Evolutionary conservation across 2,329 filamentous ascomycete species (phyloP).

Genomic region (Aureobasidium musti): DNA sequence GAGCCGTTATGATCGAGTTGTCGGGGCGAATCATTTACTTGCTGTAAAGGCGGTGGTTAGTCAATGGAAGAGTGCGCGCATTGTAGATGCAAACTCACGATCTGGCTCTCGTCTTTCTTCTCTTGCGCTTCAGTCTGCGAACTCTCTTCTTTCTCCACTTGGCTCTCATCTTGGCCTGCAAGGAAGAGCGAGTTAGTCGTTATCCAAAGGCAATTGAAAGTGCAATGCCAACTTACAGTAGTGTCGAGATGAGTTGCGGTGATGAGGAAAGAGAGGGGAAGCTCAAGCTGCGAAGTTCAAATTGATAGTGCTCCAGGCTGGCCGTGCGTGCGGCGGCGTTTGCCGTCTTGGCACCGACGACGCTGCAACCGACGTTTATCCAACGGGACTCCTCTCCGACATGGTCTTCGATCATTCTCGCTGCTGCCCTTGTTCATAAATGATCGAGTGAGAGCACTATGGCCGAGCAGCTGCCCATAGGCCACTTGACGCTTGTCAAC

Average conservation of each 20-base stretch:
- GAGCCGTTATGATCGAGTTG: constrained; percentile 35
- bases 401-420: background rate
- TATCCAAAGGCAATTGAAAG: constrained; percentile 32
- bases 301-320: background rate
- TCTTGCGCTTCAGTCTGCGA: constrained; percentile 98
- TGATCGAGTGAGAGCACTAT: background rate
- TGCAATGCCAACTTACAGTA: constrained; percentile 42
- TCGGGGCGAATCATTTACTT: constrained; percentile 52
- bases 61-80: background rate
- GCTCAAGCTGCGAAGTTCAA: constrained; percentile 30
- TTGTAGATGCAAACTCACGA: constrained; percentile 65
- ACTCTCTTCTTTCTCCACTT: constrained; percentile 99
- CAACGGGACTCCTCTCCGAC: background rate
- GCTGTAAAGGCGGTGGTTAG: constrained; percentile 37
- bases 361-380: background rate
- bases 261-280: constrained; percentile 41
- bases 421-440: background rate
- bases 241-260: constrained; percentile 49
- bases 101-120: constrained; percentile 99
- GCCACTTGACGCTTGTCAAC: background rate
- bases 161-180: constrained; percentile 70
- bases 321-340: constrained; percentile 29
- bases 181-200: background rate
- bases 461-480: background rate
- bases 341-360: constrained; percentile 29